Percentiles rank a stretch among this genome's conserved stretches.
These are phyloP conservation scores for Inga leiocalycina DNA, from an alignment of 306 rosid genomes.

Conservation along the genomic window DNA sequence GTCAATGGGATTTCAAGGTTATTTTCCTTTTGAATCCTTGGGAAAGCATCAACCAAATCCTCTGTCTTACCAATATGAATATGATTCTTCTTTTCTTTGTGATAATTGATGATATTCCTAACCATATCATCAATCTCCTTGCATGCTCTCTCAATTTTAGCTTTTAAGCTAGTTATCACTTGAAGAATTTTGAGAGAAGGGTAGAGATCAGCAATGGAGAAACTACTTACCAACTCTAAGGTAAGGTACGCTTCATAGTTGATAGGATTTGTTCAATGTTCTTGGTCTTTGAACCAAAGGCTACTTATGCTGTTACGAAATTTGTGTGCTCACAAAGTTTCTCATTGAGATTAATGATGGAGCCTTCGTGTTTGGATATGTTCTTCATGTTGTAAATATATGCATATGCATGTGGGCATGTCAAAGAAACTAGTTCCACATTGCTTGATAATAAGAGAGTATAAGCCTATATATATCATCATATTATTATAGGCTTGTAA, in stretches of 20 bases:
- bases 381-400: no score
- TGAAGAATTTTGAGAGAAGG: not conserved
- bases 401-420: no score
- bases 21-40: not conserved
- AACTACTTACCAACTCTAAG: not conserved
- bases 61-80: not conserved
- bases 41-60: not conserved
- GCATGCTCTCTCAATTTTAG: not conserved
- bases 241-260: not conserved
- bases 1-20: not conserved
- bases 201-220: not conserved
- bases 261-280: not conserved
- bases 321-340: not conserved
- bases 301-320: not conserved
- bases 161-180: not conserved
- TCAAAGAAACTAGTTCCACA: no score
- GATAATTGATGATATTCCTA: not conserved
- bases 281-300: conserved; percentile 6
- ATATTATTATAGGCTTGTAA: no score
- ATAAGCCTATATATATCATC: no score
- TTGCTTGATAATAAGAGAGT: no score
- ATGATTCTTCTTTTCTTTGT: not conserved
- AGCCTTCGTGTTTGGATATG: not conserved
- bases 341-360: not conserved
- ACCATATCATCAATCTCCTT: not conserved